A percentile compares a stretch with the other conserved stretches of the same genome.
Conservation (phyloP, 495 filamentous ascomycete species). For the Talaromyces adpressus region DNA sequence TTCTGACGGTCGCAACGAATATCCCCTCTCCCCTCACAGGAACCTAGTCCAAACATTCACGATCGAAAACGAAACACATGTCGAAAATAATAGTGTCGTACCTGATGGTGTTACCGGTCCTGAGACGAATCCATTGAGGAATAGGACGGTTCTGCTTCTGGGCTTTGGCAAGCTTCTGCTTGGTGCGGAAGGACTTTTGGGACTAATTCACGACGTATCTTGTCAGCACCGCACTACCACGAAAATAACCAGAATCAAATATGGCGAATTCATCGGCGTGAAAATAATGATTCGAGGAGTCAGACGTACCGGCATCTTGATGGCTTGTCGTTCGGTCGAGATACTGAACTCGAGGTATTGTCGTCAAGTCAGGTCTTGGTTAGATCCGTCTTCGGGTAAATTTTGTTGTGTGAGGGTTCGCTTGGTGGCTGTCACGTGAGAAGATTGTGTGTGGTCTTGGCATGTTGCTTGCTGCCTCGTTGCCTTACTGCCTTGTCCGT, state of each 20-base stretch:
- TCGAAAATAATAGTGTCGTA: slow-evolving; percentile 40
- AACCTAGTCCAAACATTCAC: background rate
- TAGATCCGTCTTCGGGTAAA: slow-evolving; percentile 27
- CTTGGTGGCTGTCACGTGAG: slow-evolving; percentile 38
- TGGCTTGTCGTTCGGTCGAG: slow-evolving; percentile 45
- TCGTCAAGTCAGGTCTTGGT: slow-evolving; percentile 29
- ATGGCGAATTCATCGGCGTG: background rate
- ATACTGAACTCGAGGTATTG: slow-evolving; percentile 12
- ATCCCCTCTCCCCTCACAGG: background rate
- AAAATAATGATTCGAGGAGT: background rate
- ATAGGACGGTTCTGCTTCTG: slow-evolving; percentile 99
- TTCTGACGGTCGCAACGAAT: background rate
- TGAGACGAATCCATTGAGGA: slow-evolving; percentile 98
- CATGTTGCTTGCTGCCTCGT: background rate
- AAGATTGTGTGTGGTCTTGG: background rate
- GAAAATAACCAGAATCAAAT: background rate
- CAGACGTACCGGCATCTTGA: slow-evolving; percentile 77
- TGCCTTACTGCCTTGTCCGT: background rate
- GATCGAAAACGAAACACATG: background rate
- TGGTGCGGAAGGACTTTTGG: slow-evolving; percentile 99
- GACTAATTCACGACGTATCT: slow-evolving; percentile 46
- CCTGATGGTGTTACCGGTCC: slow-evolving; percentile 98
- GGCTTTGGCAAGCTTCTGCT: slow-evolving; percentile 99
- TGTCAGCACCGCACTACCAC: slow-evolving; percentile 1
- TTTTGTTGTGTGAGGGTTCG: slow-evolving; percentile 25